phyloP scores from a whole-genome alignment of 2,329 filamentous ascomycete species.

The Lecanicillium sp. region DNA sequence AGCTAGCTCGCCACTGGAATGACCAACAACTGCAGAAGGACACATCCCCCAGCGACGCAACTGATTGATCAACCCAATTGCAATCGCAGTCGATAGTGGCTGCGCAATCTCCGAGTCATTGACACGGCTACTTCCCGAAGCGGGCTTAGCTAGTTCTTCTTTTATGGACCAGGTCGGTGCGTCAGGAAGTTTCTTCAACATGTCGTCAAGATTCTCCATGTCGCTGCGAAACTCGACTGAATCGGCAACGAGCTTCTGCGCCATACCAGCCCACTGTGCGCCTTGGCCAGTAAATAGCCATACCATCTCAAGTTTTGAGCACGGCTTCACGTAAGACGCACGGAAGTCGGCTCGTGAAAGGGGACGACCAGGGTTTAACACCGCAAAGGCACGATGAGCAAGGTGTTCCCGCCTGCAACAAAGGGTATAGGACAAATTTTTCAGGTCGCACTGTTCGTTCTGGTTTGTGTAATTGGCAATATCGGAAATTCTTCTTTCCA shows the following conservation, averaged over 20 bases:
- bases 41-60: slow-evolving; percentile 9
- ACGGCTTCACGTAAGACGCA: neutral
- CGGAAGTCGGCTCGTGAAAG: neutral
- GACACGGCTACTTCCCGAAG: slow-evolving; percentile 10
- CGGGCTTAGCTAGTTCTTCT: neutral
- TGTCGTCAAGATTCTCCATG: neutral
- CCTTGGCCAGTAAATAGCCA: slow-evolving; percentile 1
- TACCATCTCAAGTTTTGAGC: neutral
- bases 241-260: neutral
- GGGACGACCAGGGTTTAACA: neutral
- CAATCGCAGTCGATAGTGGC: slow-evolving; percentile 4
- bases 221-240: neutral
- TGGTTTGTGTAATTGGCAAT: neutral
- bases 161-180: neutral
- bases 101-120: slow-evolving; percentile 15
- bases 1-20: slow-evolving; percentile 21
- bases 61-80: slow-evolving; percentile 14
- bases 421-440: neutral
- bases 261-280: slow-evolving; percentile 1
- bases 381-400: neutral
- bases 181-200: neutral
- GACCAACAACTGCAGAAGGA: slow-evolving; percentile 14
- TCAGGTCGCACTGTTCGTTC: neutral
- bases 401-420: neutral
- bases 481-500: neutral